A percentile compares a stretch with the other conserved stretches of the same genome.
Evolutionary conservation across 345 rosid genomes (phyloP).

Genomic region (Trapa bicornis): DNA sequence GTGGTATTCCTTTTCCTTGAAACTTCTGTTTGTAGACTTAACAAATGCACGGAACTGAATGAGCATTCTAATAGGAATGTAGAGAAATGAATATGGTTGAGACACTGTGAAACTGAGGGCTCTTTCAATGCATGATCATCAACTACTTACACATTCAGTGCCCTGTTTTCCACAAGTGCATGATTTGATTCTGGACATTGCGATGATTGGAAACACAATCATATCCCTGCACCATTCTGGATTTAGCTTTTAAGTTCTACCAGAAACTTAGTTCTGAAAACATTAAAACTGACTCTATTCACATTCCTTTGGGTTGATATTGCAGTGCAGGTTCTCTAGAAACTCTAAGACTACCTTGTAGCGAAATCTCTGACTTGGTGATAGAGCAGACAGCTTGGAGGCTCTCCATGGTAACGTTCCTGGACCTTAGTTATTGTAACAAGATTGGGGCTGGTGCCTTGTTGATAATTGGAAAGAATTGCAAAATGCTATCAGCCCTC

Average conservation of each 20-base stretch:
- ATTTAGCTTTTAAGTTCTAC: background rate
- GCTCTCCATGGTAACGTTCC: conserved; percentile 49
- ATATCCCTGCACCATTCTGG: background rate
- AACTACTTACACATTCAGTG: background rate
- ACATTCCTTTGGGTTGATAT: conserved; percentile 14
- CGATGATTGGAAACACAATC: background rate
- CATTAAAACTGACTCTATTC: background rate
- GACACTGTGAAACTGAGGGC: too few relatives aligned
- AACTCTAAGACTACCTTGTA: conserved; percentile 46
- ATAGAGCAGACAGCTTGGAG: conserved; percentile 52
- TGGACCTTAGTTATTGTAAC: conserved; percentile 82
- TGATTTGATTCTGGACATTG: background rate
- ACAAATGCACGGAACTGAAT: too few relatives aligned
- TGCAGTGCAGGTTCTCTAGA: conserved; percentile 72
- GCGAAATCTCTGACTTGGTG: conserved; percentile 46
- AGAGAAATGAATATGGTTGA: too few relatives aligned
- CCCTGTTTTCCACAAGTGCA: background rate
- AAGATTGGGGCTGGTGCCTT: conserved; percentile 46
- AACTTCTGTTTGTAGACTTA: too few relatives aligned
- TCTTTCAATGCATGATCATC: background rate
- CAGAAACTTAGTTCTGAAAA: background rate
- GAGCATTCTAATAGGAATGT: too few relatives aligned
- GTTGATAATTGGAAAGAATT: conserved; percentile 61
- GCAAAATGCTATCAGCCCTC: conserved; percentile 48
- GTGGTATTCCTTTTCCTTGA: too few relatives aligned